Conservation (phyloP, 2,329 filamentous ascomycete genomes). For the Leptographium galeiforme region DNA sequence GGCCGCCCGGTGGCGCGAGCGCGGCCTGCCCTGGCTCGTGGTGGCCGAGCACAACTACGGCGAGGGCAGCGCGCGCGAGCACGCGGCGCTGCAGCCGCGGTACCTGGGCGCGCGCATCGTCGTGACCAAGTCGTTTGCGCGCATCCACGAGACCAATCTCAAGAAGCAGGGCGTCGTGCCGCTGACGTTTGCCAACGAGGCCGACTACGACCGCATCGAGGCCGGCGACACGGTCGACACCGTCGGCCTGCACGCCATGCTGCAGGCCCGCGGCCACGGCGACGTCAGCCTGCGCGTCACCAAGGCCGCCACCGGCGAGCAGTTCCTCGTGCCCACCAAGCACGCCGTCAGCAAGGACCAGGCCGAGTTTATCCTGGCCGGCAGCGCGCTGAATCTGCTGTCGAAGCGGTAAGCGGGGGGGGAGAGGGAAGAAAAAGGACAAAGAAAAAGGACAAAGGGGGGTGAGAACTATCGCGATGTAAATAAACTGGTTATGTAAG, state of each 20-base stretch:
- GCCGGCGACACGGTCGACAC: conserved; percentile 78
- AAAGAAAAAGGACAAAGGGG: neutral
- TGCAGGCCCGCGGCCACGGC: conserved; percentile 64
- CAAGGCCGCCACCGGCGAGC: conserved; percentile 49
- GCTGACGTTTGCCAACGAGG: conserved; percentile 76
- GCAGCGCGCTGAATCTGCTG: conserved; percentile 83
- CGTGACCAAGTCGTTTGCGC: conserved; percentile 69
- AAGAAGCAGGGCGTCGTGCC: conserved; percentile 97
- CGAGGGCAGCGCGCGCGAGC: conserved; percentile 75
- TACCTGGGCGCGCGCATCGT: conserved; percentile 74
- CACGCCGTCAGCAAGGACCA: conserved; percentile 86
- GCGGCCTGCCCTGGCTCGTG: conserved; percentile 72
- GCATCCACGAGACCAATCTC: conserved; percentile 87
- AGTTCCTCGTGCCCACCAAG: conserved; percentile 60
- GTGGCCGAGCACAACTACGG: conserved; percentile 97
- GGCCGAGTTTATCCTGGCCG: conserved; percentile 81
- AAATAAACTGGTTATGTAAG: too few species aligned
- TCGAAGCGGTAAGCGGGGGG: conserved; percentile 35
- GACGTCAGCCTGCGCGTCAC: conserved; percentile 55
- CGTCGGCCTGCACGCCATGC: conserved; percentile 69
- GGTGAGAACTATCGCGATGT: too few species aligned
- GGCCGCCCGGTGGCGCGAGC: conserved; percentile 66
- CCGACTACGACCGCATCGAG: conserved; percentile 71
- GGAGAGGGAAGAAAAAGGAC: too few species aligned
- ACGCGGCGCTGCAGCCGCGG: conserved; percentile 74